Evolutionary conservation across 2,329 filamentous ascomycete genomes (phyloP), one percentile per base, ranked within the genome.

Genomic region (Dactylella cylindrospora): DNA sequence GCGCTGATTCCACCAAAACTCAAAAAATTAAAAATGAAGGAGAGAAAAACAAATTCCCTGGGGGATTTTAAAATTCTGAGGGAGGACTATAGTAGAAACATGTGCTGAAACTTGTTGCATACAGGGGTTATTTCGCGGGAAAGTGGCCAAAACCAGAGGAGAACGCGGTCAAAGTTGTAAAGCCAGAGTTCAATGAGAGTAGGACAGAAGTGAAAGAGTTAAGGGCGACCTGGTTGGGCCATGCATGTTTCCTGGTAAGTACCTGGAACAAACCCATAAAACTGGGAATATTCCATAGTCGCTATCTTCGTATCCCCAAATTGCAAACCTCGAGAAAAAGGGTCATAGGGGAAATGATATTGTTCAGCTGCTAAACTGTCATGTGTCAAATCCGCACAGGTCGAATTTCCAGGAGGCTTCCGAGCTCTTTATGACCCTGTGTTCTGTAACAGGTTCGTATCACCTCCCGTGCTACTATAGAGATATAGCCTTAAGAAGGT

Each of bases 401-500:
- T 60, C 67, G 91, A 96, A 73, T 96, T 90, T 69, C 89, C 90
- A 1, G 80, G 81, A 10, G 91, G 91, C 0, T 77, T 97, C 47
- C 84, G 91, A 50, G 88, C 95, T 2, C 80, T 97, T 2, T 96
- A 95, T 72, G 91, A 96, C 70, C 91, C 91, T 1, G 90, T 96
- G 26, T 95, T 96, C 67, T 88, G 91, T 71, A 83, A 89, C 36
- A 54, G 57, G 57, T 62, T 54, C 38, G 57, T 62, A 17, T 22
- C 46, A 12, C 10, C 35, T 20, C 19, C 40, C 41, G 43, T 53
- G 29, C 38, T 22, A 51, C 39, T 38, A 45, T 45, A 2, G 33
- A 45, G 41, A 32, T 45, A 52, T 52, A 60, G 35, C 32, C 22
- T 44, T 25, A 36, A 36, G 15, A 36, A 36, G 15, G 13, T 23